Conservation (phyloP, 495 filamentous ascomycete species). For the Penicillium tannophilum region DNA sequence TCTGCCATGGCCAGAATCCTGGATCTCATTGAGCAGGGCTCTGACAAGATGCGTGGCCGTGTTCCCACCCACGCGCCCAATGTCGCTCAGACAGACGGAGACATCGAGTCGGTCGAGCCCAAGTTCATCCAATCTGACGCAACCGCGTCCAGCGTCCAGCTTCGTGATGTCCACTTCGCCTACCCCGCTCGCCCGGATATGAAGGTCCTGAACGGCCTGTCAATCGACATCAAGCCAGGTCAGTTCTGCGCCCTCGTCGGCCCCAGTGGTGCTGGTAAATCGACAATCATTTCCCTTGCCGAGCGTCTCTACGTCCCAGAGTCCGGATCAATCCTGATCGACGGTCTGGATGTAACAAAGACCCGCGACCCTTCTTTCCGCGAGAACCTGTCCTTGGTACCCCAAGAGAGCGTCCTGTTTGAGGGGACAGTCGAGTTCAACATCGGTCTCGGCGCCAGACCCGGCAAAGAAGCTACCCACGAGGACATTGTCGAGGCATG, state of each 20-base stretch:
- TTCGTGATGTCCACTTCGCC: constrained; percentile 57
- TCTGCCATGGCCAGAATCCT: constrained; percentile 49
- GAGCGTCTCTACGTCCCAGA: constrained; percentile 59
- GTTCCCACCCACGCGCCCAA: constrained; percentile 9
- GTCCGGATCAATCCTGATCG: constrained; percentile 43
- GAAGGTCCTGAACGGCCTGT: constrained; percentile 54
- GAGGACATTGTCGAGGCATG: constrained; percentile 59
- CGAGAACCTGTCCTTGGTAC: constrained; percentile 53
- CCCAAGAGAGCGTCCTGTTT: constrained; percentile 57
- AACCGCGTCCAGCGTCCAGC: constrained; percentile 45
- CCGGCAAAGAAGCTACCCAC: constrained; percentile 40
- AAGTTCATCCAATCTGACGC: constrained; percentile 10
- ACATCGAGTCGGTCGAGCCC: constrained; percentile 19
- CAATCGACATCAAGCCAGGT: constrained; percentile 56
- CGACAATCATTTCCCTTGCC: constrained; percentile 59
- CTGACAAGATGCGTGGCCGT: constrained; percentile 35
- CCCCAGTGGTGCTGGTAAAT: constrained; percentile 63
- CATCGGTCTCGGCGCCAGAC: constrained; percentile 51
- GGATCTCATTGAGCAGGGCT: constrained; percentile 50
- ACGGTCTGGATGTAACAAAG: constrained; percentile 44
- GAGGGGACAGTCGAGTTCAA: constrained; percentile 58
- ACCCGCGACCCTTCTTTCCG: constrained; percentile 42
- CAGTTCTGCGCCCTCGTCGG: constrained; percentile 64
- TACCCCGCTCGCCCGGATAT: constrained; percentile 62
- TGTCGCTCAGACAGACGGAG: background rate